Percentiles rank a stretch among this genome's conserved stretches.
Conservation (phyloP, 2,329 filamentous ascomycete genomes). For the Fusarium vanettenii region DNA sequence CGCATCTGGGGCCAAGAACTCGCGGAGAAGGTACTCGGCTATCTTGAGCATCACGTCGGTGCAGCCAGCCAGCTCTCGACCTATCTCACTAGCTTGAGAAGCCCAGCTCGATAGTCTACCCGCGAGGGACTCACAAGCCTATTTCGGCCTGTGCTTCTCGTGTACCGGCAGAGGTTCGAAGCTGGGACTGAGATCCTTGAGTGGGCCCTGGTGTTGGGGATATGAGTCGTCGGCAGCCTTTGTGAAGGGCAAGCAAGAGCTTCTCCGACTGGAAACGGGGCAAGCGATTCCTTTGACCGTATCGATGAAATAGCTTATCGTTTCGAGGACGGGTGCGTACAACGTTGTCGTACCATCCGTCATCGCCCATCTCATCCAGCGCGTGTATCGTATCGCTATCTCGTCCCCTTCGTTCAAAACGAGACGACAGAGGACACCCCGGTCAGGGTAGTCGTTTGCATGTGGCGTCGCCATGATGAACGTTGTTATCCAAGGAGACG, state of each 20-base stretch:
- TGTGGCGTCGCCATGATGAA: no score
- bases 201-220: background rate
- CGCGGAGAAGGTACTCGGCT: background rate
- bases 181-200: background rate
- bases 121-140: background rate
- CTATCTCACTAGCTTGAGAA: background rate
- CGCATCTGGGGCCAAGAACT: background rate
- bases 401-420: background rate
- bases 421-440: background rate
- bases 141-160: background rate
- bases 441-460: background rate
- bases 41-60: background rate
- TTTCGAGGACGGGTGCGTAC: background rate
- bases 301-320: background rate
- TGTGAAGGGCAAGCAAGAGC: background rate
- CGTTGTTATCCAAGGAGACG: background rate
- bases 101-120: no score
- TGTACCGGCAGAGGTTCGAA: background rate
- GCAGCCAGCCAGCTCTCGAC: background rate
- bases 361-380: background rate
- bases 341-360: background rate
- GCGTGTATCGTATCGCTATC: background rate
- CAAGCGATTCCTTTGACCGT: background rate
- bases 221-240: background rate
- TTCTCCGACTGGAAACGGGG: background rate